These are phyloP conservation scores for Penicillium soppii DNA, from an alignment of 495 filamentous ascomycete species.

Conservation along the genomic window DNA sequence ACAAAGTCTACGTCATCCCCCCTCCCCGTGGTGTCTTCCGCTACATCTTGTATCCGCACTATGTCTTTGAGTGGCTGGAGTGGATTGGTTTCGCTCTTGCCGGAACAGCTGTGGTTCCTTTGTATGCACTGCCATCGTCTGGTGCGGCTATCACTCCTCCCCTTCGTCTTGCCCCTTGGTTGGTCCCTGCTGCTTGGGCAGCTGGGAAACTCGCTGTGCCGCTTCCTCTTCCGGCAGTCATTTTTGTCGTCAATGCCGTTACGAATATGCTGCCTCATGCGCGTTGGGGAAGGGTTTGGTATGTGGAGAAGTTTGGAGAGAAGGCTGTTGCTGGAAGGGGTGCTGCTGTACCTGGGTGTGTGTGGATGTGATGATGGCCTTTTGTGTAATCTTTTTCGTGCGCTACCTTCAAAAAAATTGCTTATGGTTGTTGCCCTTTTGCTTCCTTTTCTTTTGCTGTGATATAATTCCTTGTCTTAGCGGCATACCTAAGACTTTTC, in stretches of 20 bases:
- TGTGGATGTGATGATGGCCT: conserved; percentile 40
- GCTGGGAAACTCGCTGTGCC: conserved; percentile 27
- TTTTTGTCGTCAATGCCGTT: conserved; percentile 84
- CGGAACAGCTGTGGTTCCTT: conserved; percentile 36
- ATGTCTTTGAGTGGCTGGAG: conserved; percentile 93
- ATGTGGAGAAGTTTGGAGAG: conserved; percentile 80
- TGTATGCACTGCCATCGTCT: conserved; percentile 9
- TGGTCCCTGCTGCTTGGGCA: conserved; percentile 53
- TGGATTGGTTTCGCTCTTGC: conserved; percentile 85
- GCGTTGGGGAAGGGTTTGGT: conserved; percentile 81
- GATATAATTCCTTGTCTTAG: too few species aligned
- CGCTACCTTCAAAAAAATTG: too few species aligned
- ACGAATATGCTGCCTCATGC: conserved; percentile 89
- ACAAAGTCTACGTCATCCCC: conserved; percentile 91
- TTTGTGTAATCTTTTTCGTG: too few species aligned
- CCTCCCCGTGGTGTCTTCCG: conserved; percentile 80
- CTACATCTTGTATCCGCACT: conserved; percentile 86
- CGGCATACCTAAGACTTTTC: too few species aligned
- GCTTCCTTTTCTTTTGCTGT: too few species aligned
- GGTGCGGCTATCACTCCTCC: conserved; percentile 12
- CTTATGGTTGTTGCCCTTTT: too few species aligned
- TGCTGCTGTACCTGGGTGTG: conserved; percentile 77
- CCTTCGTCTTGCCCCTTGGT: conserved; percentile 46
- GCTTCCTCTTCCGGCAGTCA: conserved; percentile 63
- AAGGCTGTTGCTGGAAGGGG: conserved; percentile 71